Evolutionary conservation across 2,329 filamentous ascomycete genomes (phyloP), one percentile per base, ranked within the genome.

Genomic region (Paraphoma chrysanthemicola): DNA sequence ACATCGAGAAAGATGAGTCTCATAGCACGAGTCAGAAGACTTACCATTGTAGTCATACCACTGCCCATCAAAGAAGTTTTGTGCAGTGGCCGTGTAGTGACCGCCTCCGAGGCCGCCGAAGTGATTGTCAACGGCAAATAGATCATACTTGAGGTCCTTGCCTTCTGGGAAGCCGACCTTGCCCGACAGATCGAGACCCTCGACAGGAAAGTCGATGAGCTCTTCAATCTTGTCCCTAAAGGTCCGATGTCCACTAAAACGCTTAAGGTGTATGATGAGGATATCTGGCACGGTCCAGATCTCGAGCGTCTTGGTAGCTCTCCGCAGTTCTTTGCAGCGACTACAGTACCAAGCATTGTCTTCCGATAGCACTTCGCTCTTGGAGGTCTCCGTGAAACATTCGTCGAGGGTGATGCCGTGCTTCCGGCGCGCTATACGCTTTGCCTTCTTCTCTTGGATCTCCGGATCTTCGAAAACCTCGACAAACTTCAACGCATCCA

Each of bases 301-400:
- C 72, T 98, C 93, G 51, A 99, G 92, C 70, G 95, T 97, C 82
- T 99, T 99, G 79, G 90, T 93, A 17, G 95, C 95, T 57, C 92
- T 89, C 14, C 92, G 88, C 69, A 96, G 90, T 68, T 97, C 92
- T 76, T 98, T 98, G 83, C 95, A 99, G 30, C 92, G 87, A 54
- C 92, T 94, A 72, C 95, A 99, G 74, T 96, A 98, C 95, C 95
- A 99, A 57, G 92, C 94, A 74, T 99, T 96, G 71, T 96, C 91
- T 74, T 97, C 92, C 0, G 94, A 97, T 4, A 99, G 82, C 12
- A 97, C 88, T 77, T 99, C 95, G 57, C 93, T 91, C 73, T 94
- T 94, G 71, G 95, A 92, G 66, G 97, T 98, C 77, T 98, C 95
- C 56, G 93, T 90, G 52, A 99, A 85, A 72, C 95, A 99, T 67